phyloP scores from a whole-genome alignment of 106 monocot species.

The Dactylorhiza incarnata region DNA sequence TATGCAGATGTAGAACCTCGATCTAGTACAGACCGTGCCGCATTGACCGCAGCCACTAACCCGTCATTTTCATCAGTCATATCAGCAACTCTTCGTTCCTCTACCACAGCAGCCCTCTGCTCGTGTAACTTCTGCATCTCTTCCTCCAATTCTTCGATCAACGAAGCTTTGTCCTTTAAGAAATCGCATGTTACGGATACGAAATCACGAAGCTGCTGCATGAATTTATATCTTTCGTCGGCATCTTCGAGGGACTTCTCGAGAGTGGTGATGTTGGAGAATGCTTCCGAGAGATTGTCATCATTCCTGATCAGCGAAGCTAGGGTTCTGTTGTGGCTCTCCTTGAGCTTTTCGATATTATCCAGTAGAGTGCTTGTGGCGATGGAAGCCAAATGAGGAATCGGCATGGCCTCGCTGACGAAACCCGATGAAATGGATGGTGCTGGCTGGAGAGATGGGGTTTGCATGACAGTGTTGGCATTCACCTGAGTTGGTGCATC shows the following conservation, averaged over 20 bases:
- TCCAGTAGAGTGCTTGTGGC: constrained; percentile 53
- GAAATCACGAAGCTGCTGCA: constrained; percentile 87
- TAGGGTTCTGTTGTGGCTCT: constrained; percentile 48
- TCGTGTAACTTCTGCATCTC: constrained; percentile 90
- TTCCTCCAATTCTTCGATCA: constrained; percentile 86
- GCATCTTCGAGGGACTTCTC: constrained; percentile 68
- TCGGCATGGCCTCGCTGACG: constrained; percentile 44
- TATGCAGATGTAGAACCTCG: constrained; percentile 45
- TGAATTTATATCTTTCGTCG: constrained; percentile 64
- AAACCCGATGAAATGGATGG: constrained; percentile 1
- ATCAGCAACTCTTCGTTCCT: constrained; percentile 58
- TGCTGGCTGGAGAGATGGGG: constrained; percentile 11
- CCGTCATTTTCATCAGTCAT: constrained; percentile 42
- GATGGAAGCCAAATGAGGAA: constrained; percentile 69
- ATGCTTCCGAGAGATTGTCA: constrained; percentile 48
- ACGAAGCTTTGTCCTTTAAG: constrained; percentile 78
- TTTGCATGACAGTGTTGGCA: not conserved
- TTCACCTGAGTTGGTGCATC: constrained; percentile 26
- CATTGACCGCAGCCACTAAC: constrained; percentile 71
- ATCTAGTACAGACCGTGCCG: constrained; percentile 56
- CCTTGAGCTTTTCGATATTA: constrained; percentile 57
- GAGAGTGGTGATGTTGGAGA: constrained; percentile 57
- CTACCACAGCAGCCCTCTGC: constrained; percentile 39
- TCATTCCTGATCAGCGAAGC: constrained; percentile 51
- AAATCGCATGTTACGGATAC: constrained; percentile 77